A percentile compares a stretch with the other conserved stretches of the same genome.
Evolutionary conservation across 2,329 filamentous ascomycete genomes (phyloP).

Genomic region (Pestalotiopsis sp.): DNA sequence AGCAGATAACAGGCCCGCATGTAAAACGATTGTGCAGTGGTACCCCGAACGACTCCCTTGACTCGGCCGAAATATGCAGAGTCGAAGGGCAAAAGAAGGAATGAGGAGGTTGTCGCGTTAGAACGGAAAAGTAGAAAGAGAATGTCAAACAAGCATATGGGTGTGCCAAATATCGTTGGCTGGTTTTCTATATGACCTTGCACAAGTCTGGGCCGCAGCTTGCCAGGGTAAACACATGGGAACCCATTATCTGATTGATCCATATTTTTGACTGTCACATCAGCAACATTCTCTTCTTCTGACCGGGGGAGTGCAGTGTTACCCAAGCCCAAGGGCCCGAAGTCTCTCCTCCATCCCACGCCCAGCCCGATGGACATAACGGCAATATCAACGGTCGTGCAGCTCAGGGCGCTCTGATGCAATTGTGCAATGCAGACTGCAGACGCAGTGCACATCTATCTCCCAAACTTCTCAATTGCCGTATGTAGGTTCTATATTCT

Average conservation of each 20-base stretch:
- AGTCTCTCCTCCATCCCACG: not conserved
- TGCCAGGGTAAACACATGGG: not conserved
- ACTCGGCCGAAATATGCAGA: slow-evolving; percentile 4
- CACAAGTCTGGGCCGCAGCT: not conserved
- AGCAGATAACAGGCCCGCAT: not conserved
- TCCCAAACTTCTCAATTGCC: not conserved
- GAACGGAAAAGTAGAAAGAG: not conserved
- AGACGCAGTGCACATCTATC: not conserved
- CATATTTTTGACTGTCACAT: not conserved
- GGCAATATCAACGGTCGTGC: not conserved
- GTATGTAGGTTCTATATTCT: not conserved
- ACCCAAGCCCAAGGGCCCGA: not conserved
- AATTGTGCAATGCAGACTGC: not conserved
- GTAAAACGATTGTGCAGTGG: not conserved
- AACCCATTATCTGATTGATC: not conserved
- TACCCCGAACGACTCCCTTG: not conserved
- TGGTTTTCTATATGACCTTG: not conserved
- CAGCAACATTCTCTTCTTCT: not conserved
- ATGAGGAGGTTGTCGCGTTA: not conserved
- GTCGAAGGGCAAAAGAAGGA: not conserved
- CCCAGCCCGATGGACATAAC: not conserved
- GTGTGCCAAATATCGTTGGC: not conserved
- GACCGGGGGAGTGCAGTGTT: not conserved
- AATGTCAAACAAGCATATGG: not conserved
- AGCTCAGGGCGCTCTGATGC: not conserved